phyloP scores from a whole-genome alignment of 192 early-diverging fungal species.

The Gryganskiella cystojenkinii region DNA sequence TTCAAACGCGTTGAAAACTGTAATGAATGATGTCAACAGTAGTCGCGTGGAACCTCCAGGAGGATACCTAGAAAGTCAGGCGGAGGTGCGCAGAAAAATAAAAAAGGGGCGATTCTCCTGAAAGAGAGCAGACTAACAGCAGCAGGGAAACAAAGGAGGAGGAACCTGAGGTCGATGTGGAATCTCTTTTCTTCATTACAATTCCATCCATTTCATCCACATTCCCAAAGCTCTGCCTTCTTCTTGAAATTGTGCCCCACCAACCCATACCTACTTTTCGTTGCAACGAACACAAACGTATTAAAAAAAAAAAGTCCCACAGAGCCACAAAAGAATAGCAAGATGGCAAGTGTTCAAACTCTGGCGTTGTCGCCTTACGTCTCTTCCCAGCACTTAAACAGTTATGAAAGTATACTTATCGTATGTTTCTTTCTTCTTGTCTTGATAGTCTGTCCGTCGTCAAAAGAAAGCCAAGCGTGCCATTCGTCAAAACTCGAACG shows the following conservation, averaged over 20 bases:
- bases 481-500: constrained; percentile 94
- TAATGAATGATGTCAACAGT: background rate
- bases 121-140: background rate
- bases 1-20: too few relatives aligned
- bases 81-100: background rate
- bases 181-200: background rate
- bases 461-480: constrained; percentile 88
- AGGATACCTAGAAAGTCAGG: too few relatives aligned
- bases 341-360: too few relatives aligned
- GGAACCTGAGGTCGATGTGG: background rate
- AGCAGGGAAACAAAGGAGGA: background rate
- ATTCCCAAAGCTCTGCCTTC: background rate
- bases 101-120: too few relatives aligned
- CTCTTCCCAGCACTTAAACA: too few relatives aligned
- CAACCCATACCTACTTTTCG: too few relatives aligned
- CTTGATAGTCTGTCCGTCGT: constrained; percentile 48
- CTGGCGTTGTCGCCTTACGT: too few relatives aligned
- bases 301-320: too few relatives aligned
- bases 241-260: too few relatives aligned
- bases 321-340: too few relatives aligned
- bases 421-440: background rate
- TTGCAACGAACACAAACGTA: too few relatives aligned
- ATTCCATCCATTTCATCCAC: background rate
- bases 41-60: background rate
- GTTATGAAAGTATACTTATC: background rate